These are phyloP conservation scores for Umbelopsis ramanniana DNA, from an alignment of 192 early-diverging fungal species.

Conservation along the genomic window DNA sequence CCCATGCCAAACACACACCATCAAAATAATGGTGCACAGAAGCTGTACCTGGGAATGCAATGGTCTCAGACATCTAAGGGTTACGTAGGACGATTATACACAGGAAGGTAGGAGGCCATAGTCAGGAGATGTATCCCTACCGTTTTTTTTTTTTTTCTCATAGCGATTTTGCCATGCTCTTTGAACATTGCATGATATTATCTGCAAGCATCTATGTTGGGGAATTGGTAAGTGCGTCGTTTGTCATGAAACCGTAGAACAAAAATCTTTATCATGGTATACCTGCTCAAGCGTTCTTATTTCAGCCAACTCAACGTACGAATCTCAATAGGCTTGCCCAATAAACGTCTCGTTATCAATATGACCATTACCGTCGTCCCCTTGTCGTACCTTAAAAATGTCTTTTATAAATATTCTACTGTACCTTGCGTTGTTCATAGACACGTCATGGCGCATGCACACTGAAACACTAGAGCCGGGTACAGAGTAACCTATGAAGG, in stretches of 20 bases:
- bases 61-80: background rate
- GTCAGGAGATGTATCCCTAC: background rate
- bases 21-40: no score
- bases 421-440: background rate
- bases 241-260: no score
- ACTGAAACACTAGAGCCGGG: background rate
- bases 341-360: constrained; percentile 17
- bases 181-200: background rate
- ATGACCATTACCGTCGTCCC: constrained; percentile 4
- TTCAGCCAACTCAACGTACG: background rate
- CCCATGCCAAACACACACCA: no score
- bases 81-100: background rate
- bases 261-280: no score
- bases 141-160: background rate
- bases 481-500: background rate
- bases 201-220: no score
- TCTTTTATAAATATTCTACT: background rate
- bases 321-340: background rate
- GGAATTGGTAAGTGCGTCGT: no score
- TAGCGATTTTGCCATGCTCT: background rate
- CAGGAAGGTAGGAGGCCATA: background rate
- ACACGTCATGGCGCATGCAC: background rate
- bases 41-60: background rate
- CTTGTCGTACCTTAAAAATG: background rate
- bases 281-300: no score